Evolutionary conservation across 1,284 basidiomycete genomes (phyloP), one percentile per base, ranked within the genome.

Genomic region (Meripilus lineatus): DNA sequence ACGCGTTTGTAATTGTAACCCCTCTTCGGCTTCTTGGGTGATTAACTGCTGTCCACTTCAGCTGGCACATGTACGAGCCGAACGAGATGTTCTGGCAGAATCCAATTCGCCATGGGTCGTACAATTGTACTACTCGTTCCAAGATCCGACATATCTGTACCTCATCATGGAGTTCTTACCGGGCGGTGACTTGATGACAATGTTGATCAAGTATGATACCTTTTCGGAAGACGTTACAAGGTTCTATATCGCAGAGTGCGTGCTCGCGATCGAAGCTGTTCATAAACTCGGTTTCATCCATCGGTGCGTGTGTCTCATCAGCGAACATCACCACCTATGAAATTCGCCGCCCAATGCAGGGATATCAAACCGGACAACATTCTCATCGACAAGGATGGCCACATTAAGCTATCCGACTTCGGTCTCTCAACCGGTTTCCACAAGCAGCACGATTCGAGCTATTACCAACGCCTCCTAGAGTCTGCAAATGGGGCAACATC

Each of bases 301-400:
- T 66, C 89, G 91, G 90, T 91, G 50, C 42, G 80, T 62, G n/a
- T n/a, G 15, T 23, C 32, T 17, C 4, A 32, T 41, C 28, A 30
- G 28, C n/a, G 42, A 38, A n/a, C 21, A 28, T 11, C 7, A 37
- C 32, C 8, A 20, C 22, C 34, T 42, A 33, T 34, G 17, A 23
- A 15, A 25, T 25, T 20, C 25, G 6, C 10, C 13, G 13, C 5
- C 38, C 4, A 20, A 18, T 3, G 8, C 63, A 94, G 93, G 56
- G 95, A 99, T 64, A 98, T 99, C 68, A 99, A 99, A 69, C 95
- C 95, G 5, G 95, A 99, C 68, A 99, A 99, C 61, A 96, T 99
- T 54, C 77, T 99, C 46, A 98, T 99, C 56, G 95, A 99, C 72
- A 88, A 88, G 61, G 86, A 89, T 49, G 95, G 95, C 0, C 96